Evolutionary conservation across 345 rosid genomes (phyloP).

Genomic region (Boechera stricta): DNA sequence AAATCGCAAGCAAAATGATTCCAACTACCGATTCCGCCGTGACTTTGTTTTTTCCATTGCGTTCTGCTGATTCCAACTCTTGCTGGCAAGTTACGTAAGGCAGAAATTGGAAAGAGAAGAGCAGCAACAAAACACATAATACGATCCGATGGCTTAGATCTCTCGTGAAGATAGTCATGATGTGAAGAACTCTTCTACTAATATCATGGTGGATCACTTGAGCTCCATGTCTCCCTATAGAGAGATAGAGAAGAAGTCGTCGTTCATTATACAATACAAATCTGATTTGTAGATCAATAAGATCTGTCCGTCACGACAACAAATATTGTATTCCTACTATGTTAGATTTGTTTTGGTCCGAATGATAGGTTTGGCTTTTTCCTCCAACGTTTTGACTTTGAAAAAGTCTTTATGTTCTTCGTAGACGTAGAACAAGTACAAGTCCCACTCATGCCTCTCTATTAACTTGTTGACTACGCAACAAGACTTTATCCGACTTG

Average conservation of each 20-base stretch:
- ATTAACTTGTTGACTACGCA: conserved; percentile 36
- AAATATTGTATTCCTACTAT: conserved; percentile 5
- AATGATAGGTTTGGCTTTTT: conserved; percentile 5
- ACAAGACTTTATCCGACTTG: conserved; percentile 15
- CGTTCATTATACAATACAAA: conserved; percentile 1
- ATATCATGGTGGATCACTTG: background rate
- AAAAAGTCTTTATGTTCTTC: conserved; percentile 7
- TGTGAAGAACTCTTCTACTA: background rate
- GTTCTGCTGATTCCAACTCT: background rate
- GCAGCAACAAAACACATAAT: conserved; percentile 19
- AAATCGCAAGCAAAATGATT: conserved; percentile 11
- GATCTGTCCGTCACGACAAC: conserved; percentile 26
- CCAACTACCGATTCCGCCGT: background rate
- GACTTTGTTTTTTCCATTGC: background rate
- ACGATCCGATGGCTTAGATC: conserved; percentile 16
- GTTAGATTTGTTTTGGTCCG: conserved; percentile 14
- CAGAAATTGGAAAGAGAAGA: background rate
- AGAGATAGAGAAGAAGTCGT: conserved; percentile 2
- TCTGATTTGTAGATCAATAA: conserved; percentile 10
- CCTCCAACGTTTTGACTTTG: conserved; percentile 45
- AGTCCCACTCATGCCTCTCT: background rate
- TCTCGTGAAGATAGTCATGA: conserved; percentile 22
- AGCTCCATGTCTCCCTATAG: conserved; percentile 15
- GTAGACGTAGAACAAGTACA: conserved; percentile 15
- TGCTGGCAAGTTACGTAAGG: conserved; percentile 29